Evolutionary conservation across 305 asterid genomes (phyloP).

Genomic region (Salvia sclarea): DNA sequence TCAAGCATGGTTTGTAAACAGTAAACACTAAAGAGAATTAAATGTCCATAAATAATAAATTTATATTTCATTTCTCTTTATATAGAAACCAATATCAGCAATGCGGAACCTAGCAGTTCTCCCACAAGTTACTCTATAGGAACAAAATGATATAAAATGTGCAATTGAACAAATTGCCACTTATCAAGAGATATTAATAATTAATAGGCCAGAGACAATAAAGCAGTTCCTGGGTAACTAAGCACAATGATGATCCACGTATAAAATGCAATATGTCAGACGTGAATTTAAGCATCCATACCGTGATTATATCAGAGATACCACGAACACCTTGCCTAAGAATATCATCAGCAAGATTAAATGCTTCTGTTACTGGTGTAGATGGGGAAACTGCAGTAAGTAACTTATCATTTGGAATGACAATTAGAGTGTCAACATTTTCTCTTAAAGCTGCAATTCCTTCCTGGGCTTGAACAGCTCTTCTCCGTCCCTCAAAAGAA

Average conservation of each 20-base stretch:
- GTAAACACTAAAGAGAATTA: background rate
- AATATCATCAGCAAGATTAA: constrained; percentile 96
- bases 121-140: background rate
- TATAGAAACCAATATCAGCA: constrained; percentile 16
- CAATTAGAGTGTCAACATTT: constrained; percentile 93
- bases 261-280: constrained; percentile 14
- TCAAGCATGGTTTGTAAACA: constrained; percentile 5
- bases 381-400: constrained; percentile 86
- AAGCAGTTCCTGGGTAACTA: background rate
- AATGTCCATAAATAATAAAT: background rate
- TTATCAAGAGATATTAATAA: constrained; percentile 2
- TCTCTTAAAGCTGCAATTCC: constrained; percentile 93
- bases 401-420: constrained; percentile 91
- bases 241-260: background rate
- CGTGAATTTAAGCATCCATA: constrained; percentile 34
- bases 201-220: background rate
- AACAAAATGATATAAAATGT: constrained; percentile 19
- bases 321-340: constrained; percentile 99
- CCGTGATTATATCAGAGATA: constrained; percentile 93
- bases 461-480: constrained; percentile 97
- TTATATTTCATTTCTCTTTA: background rate
- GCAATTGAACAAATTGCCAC: constrained; percentile 12
- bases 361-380: constrained; percentile 96
- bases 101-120: background rate
- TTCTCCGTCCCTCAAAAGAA: constrained; percentile 93